phyloP scores from a whole-genome alignment of 495 filamentous ascomycete genomes.

The Neurospora tetraspora region DNA sequence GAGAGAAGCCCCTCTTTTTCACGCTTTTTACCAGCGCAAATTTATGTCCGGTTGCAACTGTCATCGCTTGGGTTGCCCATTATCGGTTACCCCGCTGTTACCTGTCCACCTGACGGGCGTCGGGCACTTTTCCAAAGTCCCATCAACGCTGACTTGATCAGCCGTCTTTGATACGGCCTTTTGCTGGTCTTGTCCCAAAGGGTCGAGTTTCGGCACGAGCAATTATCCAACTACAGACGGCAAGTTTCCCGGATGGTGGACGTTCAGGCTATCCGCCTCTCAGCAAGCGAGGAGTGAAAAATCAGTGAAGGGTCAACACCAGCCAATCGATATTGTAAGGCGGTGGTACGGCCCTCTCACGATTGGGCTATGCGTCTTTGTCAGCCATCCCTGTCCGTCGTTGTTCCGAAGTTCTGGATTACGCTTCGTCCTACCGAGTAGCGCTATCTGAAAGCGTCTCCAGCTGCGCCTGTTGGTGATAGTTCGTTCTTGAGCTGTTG shows the following conservation, averaged over 20 bases:
- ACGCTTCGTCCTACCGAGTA: not conserved
- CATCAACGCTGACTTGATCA: not conserved
- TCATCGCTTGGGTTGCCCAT: not conserved
- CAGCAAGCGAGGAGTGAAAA: not conserved
- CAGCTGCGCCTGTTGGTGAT: not conserved
- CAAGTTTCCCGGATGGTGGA: not conserved
- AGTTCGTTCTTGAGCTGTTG: not conserved
- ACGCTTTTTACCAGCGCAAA: not conserved
- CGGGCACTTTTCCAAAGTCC: not conserved
- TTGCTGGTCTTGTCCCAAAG: not conserved
- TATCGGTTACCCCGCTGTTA: not conserved
- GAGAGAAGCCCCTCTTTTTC: not conserved
- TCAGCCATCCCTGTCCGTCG: not conserved
- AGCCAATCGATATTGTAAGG: not conserved
- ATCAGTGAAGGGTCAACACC: not conserved
- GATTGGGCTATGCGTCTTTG: not conserved
- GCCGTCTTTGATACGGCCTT: not conserved
- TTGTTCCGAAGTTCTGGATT: not conserved
- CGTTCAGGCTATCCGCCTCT: not conserved
- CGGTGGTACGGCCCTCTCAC: not conserved
- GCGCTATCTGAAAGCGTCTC: not conserved
- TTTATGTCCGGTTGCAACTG: not conserved
- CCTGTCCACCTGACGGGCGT: not conserved
- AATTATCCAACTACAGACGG: not conserved
- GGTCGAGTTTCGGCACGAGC: not conserved